A percentile compares a stretch with the other conserved stretches of the same genome.
Conservation (phyloP, 2,329 filamentous ascomycete species). For the Knoxdaviesia proteae region DNA sequence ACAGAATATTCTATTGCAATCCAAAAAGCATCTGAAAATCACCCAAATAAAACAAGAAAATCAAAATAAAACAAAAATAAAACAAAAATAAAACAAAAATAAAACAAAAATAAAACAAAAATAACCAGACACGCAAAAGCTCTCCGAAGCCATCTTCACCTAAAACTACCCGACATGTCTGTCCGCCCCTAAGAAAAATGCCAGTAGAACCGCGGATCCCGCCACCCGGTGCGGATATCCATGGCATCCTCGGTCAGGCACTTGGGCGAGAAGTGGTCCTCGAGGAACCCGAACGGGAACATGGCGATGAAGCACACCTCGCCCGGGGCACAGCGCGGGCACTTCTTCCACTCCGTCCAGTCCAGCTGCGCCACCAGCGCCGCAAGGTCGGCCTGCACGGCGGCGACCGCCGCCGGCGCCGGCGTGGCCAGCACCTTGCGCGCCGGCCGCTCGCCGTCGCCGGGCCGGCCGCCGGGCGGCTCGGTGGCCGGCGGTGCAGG, state of each 20-base stretch:
- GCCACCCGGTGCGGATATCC: background rate
- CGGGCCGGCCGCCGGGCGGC: background rate
- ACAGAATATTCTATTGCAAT: too few species aligned
- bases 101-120: too few species aligned
- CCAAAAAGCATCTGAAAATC: too few species aligned
- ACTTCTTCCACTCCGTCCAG: slow-evolving; percentile 41
- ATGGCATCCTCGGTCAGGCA: slow-evolving; percentile 2
- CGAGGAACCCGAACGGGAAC: slow-evolving; percentile 34
- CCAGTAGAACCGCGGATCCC: too few species aligned
- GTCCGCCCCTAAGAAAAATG: too few species aligned
- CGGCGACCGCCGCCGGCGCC: background rate
- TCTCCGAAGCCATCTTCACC: too few species aligned
- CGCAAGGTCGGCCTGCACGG: slow-evolving; percentile 5
- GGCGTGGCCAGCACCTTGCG: slow-evolving; percentile 1
- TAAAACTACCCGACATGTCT: too few species aligned
- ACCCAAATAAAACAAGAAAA: too few species aligned
- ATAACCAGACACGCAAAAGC: too few species aligned
- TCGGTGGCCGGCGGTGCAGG: background rate
- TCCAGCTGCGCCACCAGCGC: slow-evolving; percentile 25
- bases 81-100: too few species aligned
- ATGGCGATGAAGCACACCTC: slow-evolving; percentile 42
- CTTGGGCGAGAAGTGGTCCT: slow-evolving; percentile 23
- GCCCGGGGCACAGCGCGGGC: slow-evolving; percentile 26
- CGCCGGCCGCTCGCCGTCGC: background rate
- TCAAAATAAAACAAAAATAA: too few species aligned